Evolutionary conservation across 2,329 filamentous ascomycete species (phyloP), one percentile per base, ranked within the genome.

Genomic region (Talaromyces sp.): DNA sequence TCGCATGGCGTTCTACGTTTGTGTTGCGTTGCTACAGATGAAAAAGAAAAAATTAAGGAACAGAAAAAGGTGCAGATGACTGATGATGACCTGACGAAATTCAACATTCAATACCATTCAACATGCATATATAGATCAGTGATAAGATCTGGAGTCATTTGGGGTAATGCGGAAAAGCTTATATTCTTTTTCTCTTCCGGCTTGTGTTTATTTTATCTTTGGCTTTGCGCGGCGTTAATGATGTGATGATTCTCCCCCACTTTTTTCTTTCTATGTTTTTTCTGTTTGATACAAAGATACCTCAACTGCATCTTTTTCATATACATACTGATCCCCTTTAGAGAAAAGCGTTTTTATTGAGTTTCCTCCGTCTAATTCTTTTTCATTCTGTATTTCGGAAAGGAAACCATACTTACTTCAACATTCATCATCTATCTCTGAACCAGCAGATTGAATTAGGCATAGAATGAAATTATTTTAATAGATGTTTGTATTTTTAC

Each of bases 31-130:
- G 41, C 52, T 49, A 51, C 41, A 56, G 29, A 32, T 24, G 26
- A 17, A 17, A 38, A n/a, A 24, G 43, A 9, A 29, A 52, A 52
- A 52, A 9, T 4, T 14, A 52, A 10, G 29, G 6, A 19, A 52
- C n/a, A 4, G 21, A 19, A 52, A 52, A 29, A 50, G 46, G 38
- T 43, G 41, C 51, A 58, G 54, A 61, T 58, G 55, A 61, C 59
- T 38, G 50, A 27, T 56, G 13, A 56, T 52, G 53, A 41, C 56
- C n/a, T 59, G 56, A 62, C 51, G 61, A 59, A 62, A 62, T 62
- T 62, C 61, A 62, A 62, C 61, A 62, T 62, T 62, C 58, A 57
- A 61, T 58, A 58, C 56, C 59, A 61, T 61, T 61, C 59, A 61
- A 61, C 59, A 61, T 58, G 59, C 59, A 61, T 57, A 50, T 52